Conservation (phyloP, 345 rosid species). For the Citrus unshiu region DNA sequence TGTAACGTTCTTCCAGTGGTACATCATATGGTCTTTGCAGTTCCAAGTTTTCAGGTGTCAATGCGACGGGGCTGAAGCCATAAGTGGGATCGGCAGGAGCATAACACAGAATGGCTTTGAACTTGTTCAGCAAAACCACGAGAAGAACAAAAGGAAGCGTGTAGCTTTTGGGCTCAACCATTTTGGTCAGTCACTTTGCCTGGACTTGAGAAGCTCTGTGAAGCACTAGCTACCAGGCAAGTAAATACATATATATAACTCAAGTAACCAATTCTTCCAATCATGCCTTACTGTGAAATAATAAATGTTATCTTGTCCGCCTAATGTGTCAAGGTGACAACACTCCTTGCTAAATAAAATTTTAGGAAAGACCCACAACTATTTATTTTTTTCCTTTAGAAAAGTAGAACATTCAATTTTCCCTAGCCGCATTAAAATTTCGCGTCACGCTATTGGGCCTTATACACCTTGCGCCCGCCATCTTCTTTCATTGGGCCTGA, state of each 20-base stretch:
- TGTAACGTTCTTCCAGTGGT: constrained; percentile 27
- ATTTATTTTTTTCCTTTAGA: no score
- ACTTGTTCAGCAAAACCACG: not conserved
- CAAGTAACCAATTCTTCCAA: no score
- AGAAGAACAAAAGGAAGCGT: not conserved
- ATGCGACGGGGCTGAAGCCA: constrained; percentile 24
- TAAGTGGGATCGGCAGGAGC: constrained; percentile 25
- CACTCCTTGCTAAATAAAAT: not conserved
- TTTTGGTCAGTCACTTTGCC: not conserved
- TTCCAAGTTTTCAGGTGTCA: constrained; percentile 23
- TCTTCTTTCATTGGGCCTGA: no score
- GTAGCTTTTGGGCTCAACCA: not conserved
- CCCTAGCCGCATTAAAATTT: no score
- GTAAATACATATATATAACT: not conserved
- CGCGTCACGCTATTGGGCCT: no score
- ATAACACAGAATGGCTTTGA: not conserved
- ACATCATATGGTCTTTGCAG: constrained; percentile 34
- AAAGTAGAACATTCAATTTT: no score
- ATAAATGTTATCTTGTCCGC: no score
- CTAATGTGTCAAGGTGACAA: no score
- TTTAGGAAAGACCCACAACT: not conserved
- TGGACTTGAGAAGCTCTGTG: not conserved
- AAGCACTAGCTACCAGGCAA: not conserved
- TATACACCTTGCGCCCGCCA: no score
- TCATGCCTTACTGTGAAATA: no score